phyloP scores from a whole-genome alignment of 2,329 filamentous ascomycete species.

The Fusarium sp. region DNA sequence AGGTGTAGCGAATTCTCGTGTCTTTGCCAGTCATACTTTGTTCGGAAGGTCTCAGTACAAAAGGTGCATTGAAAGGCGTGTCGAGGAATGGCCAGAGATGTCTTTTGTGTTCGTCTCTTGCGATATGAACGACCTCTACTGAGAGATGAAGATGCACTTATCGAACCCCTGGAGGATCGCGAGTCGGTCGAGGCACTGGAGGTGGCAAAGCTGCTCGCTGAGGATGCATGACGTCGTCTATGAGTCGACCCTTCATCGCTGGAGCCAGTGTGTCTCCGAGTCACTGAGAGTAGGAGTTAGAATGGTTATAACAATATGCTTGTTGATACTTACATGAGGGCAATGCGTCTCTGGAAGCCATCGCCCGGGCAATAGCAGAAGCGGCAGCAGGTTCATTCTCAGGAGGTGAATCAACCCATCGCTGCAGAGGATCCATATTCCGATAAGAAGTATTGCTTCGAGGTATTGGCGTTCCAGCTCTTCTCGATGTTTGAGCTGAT shows the following conservation, averaged over 20 bases:
- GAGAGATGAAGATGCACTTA: conserved; percentile 17
- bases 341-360: conserved; percentile 31
- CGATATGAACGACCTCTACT: conserved; percentile 19
- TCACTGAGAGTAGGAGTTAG: conserved; percentile 40
- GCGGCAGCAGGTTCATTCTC: conserved; percentile 49
- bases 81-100: conserved; percentile 11
- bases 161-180: conserved; percentile 21
- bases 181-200: conserved; percentile 35
- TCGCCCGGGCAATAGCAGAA: conserved; percentile 46
- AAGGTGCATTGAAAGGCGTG: conserved; percentile 57
- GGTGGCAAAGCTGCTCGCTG: conserved; percentile 24
- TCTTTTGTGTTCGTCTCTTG: conserved; percentile 14
- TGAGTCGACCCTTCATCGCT: conserved; percentile 16
- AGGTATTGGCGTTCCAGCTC: conserved; percentile 59
- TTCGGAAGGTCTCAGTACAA: conserved; percentile 58
- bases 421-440: conserved; percentile 43
- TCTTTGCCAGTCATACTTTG: conserved; percentile 60
- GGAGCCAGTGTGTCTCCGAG: conserved; percentile 21
- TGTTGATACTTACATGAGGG: conserved; percentile 4
- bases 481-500: conserved; percentile 55
- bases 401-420: conserved; percentile 51
- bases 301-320: conserved; percentile 54
- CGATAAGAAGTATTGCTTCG: conserved; percentile 48
- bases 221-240: conserved; percentile 23
- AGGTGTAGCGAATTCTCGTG: conserved; percentile 62